Evolutionary conservation across 495 filamentous ascomycete species (phyloP), one percentile per base, ranked within the genome.

Genomic region (Hyaloscypha finlandica): DNA sequence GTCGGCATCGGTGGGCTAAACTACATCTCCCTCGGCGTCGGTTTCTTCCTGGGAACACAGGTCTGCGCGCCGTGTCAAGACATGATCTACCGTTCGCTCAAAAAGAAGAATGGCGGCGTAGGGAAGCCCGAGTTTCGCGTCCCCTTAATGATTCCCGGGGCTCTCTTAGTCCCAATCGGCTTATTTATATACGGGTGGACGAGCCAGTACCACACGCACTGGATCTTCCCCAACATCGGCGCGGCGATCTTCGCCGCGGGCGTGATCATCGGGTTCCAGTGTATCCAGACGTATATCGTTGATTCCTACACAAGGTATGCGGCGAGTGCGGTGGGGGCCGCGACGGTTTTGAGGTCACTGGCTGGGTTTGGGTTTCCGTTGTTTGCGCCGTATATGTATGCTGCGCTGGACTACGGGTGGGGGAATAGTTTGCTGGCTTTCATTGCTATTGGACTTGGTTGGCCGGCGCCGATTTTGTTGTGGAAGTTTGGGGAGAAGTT

Each of bases 311-410:
- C 86, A 30, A 81, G 84, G 8, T 95, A 85, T 74, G 90, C 92
- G 8, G 91, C 92, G 9, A 88, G 84, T 67, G 92, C 90, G 1
- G 74, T 92, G 14, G 89, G 82, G 0, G 90, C 92, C 1, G 82
- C 81, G 2, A 85, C 87, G 3, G 84, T 93, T 14, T 72, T 94
- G 68, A 81, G 92, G 20, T 86, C 81, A 29, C 54, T 93, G 16
- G 86, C 87, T 1, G 91, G 91, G 2, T 93, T 93, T 71, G 84
- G 81, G 16, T 94, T 95, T 66, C 92, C 92, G 29, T 79, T 95
- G 4, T 94, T 94, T 68, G 89, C 89, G 5, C 89, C 87, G 3
- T 80, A 78, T 35, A 79, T 92, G 83, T 93, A 87, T 72, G 67
- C 75, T 35, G 76, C 75, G 22, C 76, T 89, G 11, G 82, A 81